phyloP scores from a whole-genome alignment of 2,329 filamentous ascomycete species.

The Penicillium thymicola region DNA sequence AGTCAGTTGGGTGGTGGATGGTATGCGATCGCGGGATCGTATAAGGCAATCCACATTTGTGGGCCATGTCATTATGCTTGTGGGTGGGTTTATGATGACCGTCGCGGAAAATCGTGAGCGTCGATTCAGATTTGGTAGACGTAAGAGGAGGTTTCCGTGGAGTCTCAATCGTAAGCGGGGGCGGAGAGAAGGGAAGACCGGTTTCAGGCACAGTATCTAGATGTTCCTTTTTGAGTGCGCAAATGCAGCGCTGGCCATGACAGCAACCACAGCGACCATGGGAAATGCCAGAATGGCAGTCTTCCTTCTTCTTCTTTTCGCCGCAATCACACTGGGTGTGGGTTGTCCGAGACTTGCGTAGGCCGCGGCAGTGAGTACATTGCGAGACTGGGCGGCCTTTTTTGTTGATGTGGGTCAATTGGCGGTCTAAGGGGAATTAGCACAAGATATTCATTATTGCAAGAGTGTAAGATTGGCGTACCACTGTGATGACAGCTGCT shows the following conservation, averaged over 20 bases:
- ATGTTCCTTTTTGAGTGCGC: constrained; percentile 59
- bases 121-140: constrained; percentile 57
- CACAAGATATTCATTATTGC: constrained; percentile 1
- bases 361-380: constrained; percentile 92
- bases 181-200: constrained; percentile 41
- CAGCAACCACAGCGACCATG: constrained; percentile 49
- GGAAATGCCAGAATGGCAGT: constrained; percentile 36
- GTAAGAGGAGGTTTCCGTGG: constrained; percentile 55
- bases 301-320: constrained; percentile 71
- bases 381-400: constrained; percentile 97
- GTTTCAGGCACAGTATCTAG: constrained; percentile 50
- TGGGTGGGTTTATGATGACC: constrained; percentile 64
- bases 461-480: constrained; percentile 51
- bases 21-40: constrained; percentile 57
- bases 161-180: constrained; percentile 42
- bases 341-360: constrained; percentile 92
- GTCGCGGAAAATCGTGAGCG: constrained; percentile 60
- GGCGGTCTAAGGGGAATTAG: constrained; percentile 63
- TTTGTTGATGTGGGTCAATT: constrained; percentile 91
- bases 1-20: constrained; percentile 45
- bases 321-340: constrained; percentile 97
- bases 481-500: constrained; percentile 96
- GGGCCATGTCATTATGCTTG: constrained; percentile 62
- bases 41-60: constrained; percentile 62
- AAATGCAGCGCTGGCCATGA: constrained; percentile 59